Percentiles rank a stretch among this genome's conserved stretches.
Conservation (phyloP, 345 rosid species). For the Melastoma malabathricum region DNA sequence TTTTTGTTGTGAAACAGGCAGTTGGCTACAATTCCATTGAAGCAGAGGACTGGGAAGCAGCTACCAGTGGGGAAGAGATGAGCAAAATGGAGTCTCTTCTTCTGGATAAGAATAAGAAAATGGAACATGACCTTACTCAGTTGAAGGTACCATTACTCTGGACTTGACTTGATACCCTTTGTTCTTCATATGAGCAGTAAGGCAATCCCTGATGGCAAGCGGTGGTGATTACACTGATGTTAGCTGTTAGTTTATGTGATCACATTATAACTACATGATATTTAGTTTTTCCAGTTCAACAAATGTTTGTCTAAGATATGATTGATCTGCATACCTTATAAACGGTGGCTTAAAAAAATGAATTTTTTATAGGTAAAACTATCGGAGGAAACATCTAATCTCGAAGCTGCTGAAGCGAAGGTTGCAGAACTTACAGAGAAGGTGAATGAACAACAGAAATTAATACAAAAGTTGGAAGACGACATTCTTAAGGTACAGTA, state of each 20-base stretch:
- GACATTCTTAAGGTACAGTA: constrained; percentile 75
- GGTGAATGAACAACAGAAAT: constrained; percentile 65
- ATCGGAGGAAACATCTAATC: constrained; percentile 58
- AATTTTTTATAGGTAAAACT: constrained; percentile 51
- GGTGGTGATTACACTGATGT: no score
- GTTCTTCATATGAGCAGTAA: background rate
- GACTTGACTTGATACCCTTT: background rate
- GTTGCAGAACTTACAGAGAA: constrained; percentile 57
- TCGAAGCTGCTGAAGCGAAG: constrained; percentile 66
- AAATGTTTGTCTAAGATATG: no score
- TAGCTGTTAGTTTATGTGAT: background rate
- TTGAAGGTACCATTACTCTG: constrained; percentile 42
- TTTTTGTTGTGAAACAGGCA: constrained; percentile 29
- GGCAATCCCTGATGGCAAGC: no score
- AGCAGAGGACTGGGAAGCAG: constrained; percentile 99
- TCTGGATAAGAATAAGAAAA: constrained; percentile 90
- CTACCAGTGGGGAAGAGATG: constrained; percentile 90
- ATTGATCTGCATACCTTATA: background rate
- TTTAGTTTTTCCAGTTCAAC: no score
- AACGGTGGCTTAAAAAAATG: background rate
- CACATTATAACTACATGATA: no score
- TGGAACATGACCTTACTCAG: constrained; percentile 95
- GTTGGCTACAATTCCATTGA: constrained; percentile 96
- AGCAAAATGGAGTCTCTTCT: constrained; percentile 98
- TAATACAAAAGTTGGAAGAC: constrained; percentile 94